These are phyloP conservation scores for Thermoascus crustaceus DNA, from an alignment of 2,329 filamentous ascomycete genomes.

Conservation along the genomic window DNA sequence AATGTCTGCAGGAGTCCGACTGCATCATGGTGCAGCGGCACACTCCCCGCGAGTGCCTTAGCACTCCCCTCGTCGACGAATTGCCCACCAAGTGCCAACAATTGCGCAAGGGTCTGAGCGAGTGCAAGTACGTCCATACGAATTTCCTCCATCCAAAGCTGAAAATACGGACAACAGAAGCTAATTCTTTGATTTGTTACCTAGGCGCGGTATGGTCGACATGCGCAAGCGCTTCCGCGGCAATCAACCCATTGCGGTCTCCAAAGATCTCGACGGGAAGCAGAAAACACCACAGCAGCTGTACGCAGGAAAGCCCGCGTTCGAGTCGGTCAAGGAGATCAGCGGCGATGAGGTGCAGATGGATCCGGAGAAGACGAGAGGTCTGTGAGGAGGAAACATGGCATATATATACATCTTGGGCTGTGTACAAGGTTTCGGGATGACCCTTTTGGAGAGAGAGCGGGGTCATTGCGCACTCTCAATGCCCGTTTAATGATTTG, in stretches of 20 bases:
- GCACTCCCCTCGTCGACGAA: constrained; percentile 68
- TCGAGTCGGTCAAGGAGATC: constrained; percentile 57
- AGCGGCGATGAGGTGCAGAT: constrained; percentile 56
- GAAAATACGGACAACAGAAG: neutral
- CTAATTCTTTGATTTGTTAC: neutral
- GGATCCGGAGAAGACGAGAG: constrained; percentile 42
- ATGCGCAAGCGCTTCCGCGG: constrained; percentile 98
- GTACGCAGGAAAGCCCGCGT: constrained; percentile 70
- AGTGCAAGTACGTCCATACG: constrained; percentile 67
- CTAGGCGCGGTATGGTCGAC: constrained; percentile 76
- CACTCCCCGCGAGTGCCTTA: constrained; percentile 78
- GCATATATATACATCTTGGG: no score
- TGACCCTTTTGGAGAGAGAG: no score
- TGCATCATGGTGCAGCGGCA: constrained; percentile 92
- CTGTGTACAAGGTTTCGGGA: neutral
- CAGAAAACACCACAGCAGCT: constrained; percentile 52
- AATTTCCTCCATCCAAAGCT: no score
- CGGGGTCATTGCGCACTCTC: no score
- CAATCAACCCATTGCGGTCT: constrained; percentile 72
- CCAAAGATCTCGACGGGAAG: constrained; percentile 53
- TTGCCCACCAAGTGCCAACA: constrained; percentile 86
- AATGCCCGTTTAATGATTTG: no score
- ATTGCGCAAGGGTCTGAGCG: constrained; percentile 82
- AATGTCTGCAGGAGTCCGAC: constrained; percentile 93
- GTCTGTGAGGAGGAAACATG: constrained; percentile 21